These are phyloP conservation scores for Candida morakotiae DNA, from an alignment of 805 yeast species.

Conservation along the genomic window DNA sequence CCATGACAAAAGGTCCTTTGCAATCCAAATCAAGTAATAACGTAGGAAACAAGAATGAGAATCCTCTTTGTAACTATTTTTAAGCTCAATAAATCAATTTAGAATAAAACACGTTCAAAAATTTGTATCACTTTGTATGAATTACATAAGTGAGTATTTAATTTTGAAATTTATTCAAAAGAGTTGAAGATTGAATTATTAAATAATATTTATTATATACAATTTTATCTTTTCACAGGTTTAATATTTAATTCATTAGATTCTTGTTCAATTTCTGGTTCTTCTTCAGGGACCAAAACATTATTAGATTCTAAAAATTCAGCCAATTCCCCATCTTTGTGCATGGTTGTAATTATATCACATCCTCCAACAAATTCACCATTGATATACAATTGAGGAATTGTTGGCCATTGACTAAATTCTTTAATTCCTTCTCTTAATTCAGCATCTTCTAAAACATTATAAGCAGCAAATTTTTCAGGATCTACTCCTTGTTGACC, in stretches of 20 bases:
- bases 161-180: too few relatives aligned
- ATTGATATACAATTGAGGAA: conserved; percentile 90
- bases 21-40: too few relatives aligned
- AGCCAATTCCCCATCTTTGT: conserved; percentile 83
- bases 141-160: too few relatives aligned
- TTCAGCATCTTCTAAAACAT: conserved; percentile 92
- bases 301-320: conserved; percentile 76
- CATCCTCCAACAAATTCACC: conserved; percentile 97
- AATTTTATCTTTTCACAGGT: conserved; percentile 20
- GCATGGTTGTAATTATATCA: conserved; percentile 90
- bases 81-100: too few relatives aligned
- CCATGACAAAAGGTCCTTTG: too few relatives aligned
- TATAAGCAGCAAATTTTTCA: conserved; percentile 91
- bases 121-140: too few relatives aligned
- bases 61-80: too few relatives aligned
- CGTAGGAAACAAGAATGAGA: too few relatives aligned
- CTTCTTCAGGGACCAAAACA: conserved; percentile 81
- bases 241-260: conserved; percentile 24
- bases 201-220: too few relatives aligned
- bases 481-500: conserved; percentile 99
- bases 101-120: too few relatives aligned
- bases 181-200: too few relatives aligned
- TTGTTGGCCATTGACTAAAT: conserved; percentile 96
- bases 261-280: conserved; percentile 20
- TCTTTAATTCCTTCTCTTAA: conserved; percentile 94